Evolutionary conservation across 371 early-diverging fungal species (phyloP), one percentile per base, ranked within the genome.

Genomic region (Catenaria anguillulae): DNA sequence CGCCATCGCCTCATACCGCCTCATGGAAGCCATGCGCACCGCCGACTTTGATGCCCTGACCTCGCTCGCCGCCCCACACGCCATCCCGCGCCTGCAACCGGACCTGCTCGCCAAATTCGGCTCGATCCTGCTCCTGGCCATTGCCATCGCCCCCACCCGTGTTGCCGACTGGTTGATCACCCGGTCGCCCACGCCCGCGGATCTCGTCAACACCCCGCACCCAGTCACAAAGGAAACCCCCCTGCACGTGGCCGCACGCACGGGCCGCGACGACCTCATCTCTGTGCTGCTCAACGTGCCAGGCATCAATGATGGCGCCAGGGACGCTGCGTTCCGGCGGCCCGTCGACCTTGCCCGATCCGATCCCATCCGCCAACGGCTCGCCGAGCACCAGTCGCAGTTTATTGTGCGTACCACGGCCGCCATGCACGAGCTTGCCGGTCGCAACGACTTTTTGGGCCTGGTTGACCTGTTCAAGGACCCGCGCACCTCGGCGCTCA

Each of bases 381-480:
- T 60, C 33, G 52, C 54, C 60, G 67, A 61, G 19, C 66, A 70
- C 34, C 61, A 64, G 34, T 48, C 19, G 4, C 48, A 54, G 46
- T 73, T 64, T 61, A 55, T 62, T 26, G 59, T 61, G 8, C n/a
- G 17, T 19, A 61, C 64, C 0, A 65, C 60, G 2, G 52, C 65
- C 36, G 50, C 52, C 26, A 56, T 75, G 29, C 55, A 65, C 35
- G 59, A 40, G 10, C 37, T 36, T 0, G 59, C 59, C 8, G 26
- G 8, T 2, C 24, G 15, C 29, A 26, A 17, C 24, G 26, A 24
- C 67, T 55, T 56, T 65, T 62, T 50, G 24, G 54, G 60, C 23
- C 55, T 81, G 67, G 60, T 73, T 61, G 66, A 66, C 23, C 68
- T 79, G 42, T 73, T 76, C 64, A 63, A 65, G 45, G 70, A 74